Evolutionary conservation across 2,329 filamentous ascomycete genomes (phyloP).

Genomic region (Fusarium denticulatum): DNA sequence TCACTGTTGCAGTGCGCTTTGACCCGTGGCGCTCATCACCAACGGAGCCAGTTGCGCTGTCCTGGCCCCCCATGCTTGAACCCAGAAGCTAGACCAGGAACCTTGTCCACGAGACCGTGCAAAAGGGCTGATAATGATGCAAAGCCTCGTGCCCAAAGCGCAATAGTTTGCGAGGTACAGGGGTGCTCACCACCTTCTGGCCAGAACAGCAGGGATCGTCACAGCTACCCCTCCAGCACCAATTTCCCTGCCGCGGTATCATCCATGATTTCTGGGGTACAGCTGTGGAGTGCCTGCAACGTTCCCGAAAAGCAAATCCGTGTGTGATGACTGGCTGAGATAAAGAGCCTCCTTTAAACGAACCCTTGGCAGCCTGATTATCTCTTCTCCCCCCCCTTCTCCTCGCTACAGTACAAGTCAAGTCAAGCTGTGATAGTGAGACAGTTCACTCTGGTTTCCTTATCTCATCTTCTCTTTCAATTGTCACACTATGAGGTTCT

Average conservation of each 20-base stretch:
- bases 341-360: conserved; percentile 12
- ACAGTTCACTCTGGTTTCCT: background rate
- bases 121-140: background rate
- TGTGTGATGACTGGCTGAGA: conserved; percentile 15
- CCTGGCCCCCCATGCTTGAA: background rate
- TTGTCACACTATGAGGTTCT: conserved; percentile 50
- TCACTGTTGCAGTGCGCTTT: background rate
- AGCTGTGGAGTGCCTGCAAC: background rate
- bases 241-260: conserved; percentile 18
- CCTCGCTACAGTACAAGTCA: background rate
- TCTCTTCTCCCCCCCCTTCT: background rate
- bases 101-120: background rate
- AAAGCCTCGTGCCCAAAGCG: conserved; percentile 16
- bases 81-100: background rate
- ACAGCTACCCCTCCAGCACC: background rate
- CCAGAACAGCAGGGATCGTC: background rate
- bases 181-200: background rate
- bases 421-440: background rate
- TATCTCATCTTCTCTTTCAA: background rate
- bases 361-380: background rate
- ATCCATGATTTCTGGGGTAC: conserved; percentile 19
- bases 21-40: conserved; percentile 11
- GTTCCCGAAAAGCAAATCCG: conserved; percentile 2
- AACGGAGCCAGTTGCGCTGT: background rate
- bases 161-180: conserved; percentile 32